Conservation (phyloP, 179 eudicot genomes). For the Silene noctiflora region DNA sequence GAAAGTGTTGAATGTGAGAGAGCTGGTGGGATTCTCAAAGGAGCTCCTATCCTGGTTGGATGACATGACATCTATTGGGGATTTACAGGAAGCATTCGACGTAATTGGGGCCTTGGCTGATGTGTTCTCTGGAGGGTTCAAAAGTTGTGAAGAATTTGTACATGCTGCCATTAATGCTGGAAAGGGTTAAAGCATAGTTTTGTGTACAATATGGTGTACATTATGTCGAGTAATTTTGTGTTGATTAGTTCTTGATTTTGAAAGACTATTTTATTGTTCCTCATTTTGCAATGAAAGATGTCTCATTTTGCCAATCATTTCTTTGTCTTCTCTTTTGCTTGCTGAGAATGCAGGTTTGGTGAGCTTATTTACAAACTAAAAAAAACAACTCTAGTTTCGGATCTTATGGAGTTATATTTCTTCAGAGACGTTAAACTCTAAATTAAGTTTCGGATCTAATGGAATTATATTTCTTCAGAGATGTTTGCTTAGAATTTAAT, state of each 20-base stretch:
- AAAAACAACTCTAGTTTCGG: too few species aligned
- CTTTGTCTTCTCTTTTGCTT: background rate
- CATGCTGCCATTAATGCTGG: slow-evolving; percentile 67
- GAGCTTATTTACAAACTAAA: too few species aligned
- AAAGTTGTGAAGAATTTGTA: slow-evolving; percentile 82
- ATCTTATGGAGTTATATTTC: too few species aligned
- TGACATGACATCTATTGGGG: slow-evolving; percentile 55
- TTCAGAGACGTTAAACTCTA: too few species aligned
- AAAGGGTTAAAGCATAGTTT: slow-evolving; percentile 38
- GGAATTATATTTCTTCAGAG: too few species aligned
- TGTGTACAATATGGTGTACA: slow-evolving; percentile 7
- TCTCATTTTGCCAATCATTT: slow-evolving; percentile 18
- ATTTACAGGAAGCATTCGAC: slow-evolving; percentile 90
- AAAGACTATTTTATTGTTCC: background rate
- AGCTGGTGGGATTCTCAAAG: slow-evolving; percentile 77
- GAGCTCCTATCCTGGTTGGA: slow-evolving; percentile 81
- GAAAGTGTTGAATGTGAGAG: slow-evolving; percentile 68
- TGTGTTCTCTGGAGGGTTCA: slow-evolving; percentile 60
- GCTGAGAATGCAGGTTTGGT: background rate
- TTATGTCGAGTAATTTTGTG: background rate
- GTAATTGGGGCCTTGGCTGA: slow-evolving; percentile 72
- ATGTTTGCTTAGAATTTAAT: too few species aligned
- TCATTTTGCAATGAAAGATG: background rate
- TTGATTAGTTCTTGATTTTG: background rate
- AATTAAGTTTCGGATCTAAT: too few species aligned